Percentiles rank a stretch among this genome's conserved stretches.
phyloP scores from a whole-genome alignment of 2,329 filamentous ascomycete genomes.

The Colletotrichum lupini region DNA sequence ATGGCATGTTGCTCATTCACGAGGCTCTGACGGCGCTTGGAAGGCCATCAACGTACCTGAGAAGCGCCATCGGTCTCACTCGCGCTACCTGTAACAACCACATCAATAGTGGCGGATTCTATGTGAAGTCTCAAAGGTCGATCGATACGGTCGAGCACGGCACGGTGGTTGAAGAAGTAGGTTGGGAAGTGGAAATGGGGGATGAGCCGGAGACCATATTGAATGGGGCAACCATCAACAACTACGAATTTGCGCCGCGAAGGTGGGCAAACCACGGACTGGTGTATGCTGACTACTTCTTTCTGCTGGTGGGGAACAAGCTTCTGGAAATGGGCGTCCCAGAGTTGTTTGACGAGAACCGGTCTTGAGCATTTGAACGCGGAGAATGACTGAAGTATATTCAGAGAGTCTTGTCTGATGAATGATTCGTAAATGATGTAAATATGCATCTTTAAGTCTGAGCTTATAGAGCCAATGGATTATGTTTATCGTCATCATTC shows the following conservation, averaged over 20 bases:
- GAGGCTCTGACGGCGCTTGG: slow-evolving; percentile 38
- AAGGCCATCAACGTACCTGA: slow-evolving; percentile 42
- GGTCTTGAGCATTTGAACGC: background rate
- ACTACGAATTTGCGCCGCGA: slow-evolving; percentile 56
- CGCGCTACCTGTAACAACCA: slow-evolving; percentile 39
- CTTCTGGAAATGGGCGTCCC: slow-evolving; percentile 45
- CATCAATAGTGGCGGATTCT: slow-evolving; percentile 39
- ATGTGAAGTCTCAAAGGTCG: slow-evolving; percentile 13
- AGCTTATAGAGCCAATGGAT: background rate
- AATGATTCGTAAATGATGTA: too few species aligned
- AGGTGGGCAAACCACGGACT: slow-evolving; percentile 58
- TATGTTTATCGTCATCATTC: background rate
- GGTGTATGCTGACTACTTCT: slow-evolving; percentile 62
- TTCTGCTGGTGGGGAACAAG: slow-evolving; percentile 58
- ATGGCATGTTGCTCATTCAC: slow-evolving; percentile 51
- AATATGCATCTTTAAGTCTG: background rate
- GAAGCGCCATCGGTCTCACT: slow-evolving; percentile 41
- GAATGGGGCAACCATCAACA: slow-evolving; percentile 57
- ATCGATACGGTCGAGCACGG: slow-evolving; percentile 41
- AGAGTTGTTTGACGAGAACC: background rate
- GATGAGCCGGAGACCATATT: slow-evolving; percentile 55
- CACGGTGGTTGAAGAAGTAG: slow-evolving; percentile 22
- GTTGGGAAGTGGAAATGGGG: slow-evolving; percentile 39
- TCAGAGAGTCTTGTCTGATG: background rate
- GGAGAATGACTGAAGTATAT: background rate